Base-by-base conservation (phyloP, 2,329 filamentous ascomycete genomes). In the Pseudogymnoascus sp. region DNA sequence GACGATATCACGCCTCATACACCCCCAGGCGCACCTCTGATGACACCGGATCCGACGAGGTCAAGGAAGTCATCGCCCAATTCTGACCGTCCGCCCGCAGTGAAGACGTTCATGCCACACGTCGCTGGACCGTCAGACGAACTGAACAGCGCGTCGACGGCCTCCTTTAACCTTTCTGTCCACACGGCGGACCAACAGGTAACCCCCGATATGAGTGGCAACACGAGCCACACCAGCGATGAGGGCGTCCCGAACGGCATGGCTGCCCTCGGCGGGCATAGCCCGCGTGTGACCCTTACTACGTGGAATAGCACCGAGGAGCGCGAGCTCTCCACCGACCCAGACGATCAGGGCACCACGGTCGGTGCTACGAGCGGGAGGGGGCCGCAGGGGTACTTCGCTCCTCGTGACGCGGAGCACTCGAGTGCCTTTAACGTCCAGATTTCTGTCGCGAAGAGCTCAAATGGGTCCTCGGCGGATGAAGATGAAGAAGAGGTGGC, bases 311-410 rank as follows among this genome's bases (percentile, higher is more conserved):
- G 58, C 35, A 78, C 83, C 64, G 78, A 82, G 71, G 78, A 78
- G 22, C 79, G 82, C 64, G 79, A 78, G 65, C 73, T 75, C 9
- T 72, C 73, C 6, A 71, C 72, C 60, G 72, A 73, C 61, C 63
- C 70, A 34, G 71, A 73, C 12, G 67, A 63, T 41, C 64, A 63
- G 32, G 67, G 65, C 16, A 64, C 65, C 16, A 65, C n/a, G 16
- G 54, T 20, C 2, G 11, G 30, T 57, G 30, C 16, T 2, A 14
- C 54, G 3, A 37, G 8, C 28, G 9, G 8, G 9, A 6, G 25
- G 3, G 54, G 34, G 35, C 14, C 14, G 12, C 37, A 41, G n/a
- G 25, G 25, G 1, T 37, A 43, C 35, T 38, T 38, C 16, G 18
- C 30, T 3, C 58, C 32, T 6, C 37, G 30, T 22, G 25, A 38